Evolutionary conservation across 2,329 filamentous ascomycete genomes (phyloP).

Genomic region (Botrytis hyacinthi): DNA sequence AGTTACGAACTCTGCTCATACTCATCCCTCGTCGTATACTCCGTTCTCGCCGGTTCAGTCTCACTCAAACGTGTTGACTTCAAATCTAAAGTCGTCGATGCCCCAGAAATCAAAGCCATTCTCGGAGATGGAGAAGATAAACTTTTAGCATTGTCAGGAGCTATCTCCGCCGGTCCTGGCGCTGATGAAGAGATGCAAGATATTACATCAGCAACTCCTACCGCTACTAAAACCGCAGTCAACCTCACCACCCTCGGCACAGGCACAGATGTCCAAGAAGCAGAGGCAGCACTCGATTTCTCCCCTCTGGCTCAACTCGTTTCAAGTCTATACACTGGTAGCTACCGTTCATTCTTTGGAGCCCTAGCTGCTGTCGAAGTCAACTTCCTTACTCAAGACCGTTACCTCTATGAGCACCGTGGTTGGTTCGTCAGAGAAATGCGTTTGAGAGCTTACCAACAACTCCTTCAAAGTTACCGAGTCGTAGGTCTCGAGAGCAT

Average conservation of each 20-base stretch:
- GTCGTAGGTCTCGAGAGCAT: slow-evolving; percentile 97
- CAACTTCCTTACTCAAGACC: slow-evolving; percentile 88
- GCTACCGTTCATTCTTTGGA: slow-evolving; percentile 92
- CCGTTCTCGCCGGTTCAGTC: slow-evolving; percentile 89
- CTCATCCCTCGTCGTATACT: slow-evolving; percentile 90
- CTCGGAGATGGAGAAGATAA: slow-evolving; percentile 88
- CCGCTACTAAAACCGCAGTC: slow-evolving; percentile 65
- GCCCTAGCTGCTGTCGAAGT: slow-evolving; percentile 88
- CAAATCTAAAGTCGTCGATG: slow-evolving; percentile 98
- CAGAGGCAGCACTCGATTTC: slow-evolving; percentile 84
- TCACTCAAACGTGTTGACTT: slow-evolving; percentile 97
- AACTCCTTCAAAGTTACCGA: slow-evolving; percentile 94
- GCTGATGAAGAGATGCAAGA: slow-evolving; percentile 77
- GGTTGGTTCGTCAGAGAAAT: slow-evolving; percentile 98
- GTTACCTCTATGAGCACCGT: slow-evolving; percentile 93
- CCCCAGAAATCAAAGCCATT: slow-evolving; percentile 96
- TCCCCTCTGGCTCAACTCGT: slow-evolving; percentile 83
- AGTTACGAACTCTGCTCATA: slow-evolving; percentile 98
- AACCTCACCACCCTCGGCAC: slow-evolving; percentile 82
- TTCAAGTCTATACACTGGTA: slow-evolving; percentile 85
- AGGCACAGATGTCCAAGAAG: slow-evolving; percentile 69
- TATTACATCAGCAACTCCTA: slow-evolving; percentile 51
- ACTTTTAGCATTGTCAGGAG: slow-evolving; percentile 75
- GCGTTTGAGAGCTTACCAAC: slow-evolving; percentile 93
- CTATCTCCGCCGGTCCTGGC: slow-evolving; percentile 76